Conservation (phyloP, 768 basidiomycete species). For the Podaxis carcinomalis region DNA sequence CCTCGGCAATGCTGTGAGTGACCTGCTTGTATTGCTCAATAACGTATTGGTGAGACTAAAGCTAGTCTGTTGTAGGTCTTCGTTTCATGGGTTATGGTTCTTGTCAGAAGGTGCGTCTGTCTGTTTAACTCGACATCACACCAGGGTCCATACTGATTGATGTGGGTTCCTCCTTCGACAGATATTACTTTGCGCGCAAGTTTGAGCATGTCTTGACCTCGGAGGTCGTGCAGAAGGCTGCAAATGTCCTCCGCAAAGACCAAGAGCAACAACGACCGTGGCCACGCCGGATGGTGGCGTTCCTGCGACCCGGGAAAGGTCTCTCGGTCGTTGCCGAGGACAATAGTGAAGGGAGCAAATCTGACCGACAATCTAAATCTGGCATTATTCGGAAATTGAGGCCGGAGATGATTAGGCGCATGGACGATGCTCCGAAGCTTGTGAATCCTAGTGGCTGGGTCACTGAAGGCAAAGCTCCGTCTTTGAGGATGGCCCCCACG, state of each 20-base stretch:
- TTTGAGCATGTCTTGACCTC: constrained; percentile 55
- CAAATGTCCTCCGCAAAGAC: constrained; percentile 16
- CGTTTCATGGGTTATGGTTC: constrained; percentile 83
- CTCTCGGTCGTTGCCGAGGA: constrained; percentile 13
- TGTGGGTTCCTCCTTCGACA: constrained; percentile 20
- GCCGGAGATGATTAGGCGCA: constrained; percentile 74
- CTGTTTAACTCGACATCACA: background rate
- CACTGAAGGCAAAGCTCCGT: constrained; percentile 36
- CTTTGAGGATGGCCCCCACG: background rate
- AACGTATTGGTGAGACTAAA: background rate
- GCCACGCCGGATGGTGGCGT: constrained; percentile 19
- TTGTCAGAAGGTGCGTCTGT: constrained; percentile 57
- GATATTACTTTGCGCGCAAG: constrained; percentile 67
- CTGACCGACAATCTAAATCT: constrained; percentile 11
- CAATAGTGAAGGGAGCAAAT: constrained; percentile 1
- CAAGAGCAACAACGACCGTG: constrained; percentile 21
- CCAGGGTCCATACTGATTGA: constrained; percentile 1
- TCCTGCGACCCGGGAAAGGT: constrained; percentile 8
- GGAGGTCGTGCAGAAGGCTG: constrained; percentile 28
- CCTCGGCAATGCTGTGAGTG: constrained; percentile 65
- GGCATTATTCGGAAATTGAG: constrained; percentile 37
- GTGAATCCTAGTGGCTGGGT: constrained; percentile 76
- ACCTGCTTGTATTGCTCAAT: background rate
- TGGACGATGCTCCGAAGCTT: constrained; percentile 63
- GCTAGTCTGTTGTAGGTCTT: constrained; percentile 44